Base-by-base conservation (phyloP, 306 rosid species). In the Senna tora region DNA sequence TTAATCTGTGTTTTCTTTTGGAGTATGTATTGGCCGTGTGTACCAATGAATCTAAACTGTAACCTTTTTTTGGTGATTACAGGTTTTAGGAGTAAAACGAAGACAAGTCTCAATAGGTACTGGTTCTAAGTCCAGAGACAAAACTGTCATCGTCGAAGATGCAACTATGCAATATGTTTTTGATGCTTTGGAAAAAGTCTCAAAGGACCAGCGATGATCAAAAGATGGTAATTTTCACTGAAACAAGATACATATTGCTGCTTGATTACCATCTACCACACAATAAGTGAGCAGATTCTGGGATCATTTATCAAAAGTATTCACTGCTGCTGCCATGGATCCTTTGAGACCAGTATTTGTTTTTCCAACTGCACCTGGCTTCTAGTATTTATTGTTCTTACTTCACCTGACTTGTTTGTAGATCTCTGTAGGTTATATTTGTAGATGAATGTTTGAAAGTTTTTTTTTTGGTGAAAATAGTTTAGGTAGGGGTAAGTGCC, bases 51-150 rank as follows among this genome's bases (percentile, higher is more conserved):
- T 45, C 8, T 36, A 41, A 61, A 41, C 5, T 12, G 5, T 45
- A 15, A 71, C 33, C 15, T 20, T 80, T 25, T 73, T 65, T 7
- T 67, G 63, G 49, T 76, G 79, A 67, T 65, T 42, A 7, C 88
- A 93, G 98, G 93, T 93, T 73, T 85, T 89, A 77, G 91, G 94
- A 22, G 96, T 93, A 39, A 89, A 91, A 76, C 77, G 84, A 74
- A 82, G 98, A 66, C 97, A 91, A 57, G 82, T 93, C 9, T 89
- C 92, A 5, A 6, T 93, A 55, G 90, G 91, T 53, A 86, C 88
- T 7, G 98, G 98, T 39, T 89, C 97, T 53, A 93, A 93, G 83
- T 93, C 97, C 46, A 87, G 97, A 77, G 97, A 88, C 68, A 93
- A 93, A 83, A 87, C 81, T 9, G 93, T 93, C 7, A 81, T 90